phyloP scores from a whole-genome alignment of 2,329 filamentous ascomycete genomes.

The Sporothrix mexicana region DNA sequence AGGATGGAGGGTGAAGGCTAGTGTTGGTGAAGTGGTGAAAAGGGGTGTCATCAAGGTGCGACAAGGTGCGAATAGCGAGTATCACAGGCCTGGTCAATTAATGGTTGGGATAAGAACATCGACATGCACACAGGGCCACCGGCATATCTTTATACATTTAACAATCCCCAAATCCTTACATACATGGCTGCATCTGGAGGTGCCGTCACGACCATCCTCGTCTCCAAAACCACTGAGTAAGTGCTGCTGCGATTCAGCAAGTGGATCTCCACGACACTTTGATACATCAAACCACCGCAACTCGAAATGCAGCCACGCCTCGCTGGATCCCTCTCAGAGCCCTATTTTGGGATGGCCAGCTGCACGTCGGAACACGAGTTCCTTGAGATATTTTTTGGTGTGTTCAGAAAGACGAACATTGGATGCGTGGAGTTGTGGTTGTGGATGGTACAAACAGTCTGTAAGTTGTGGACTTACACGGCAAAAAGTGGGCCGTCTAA shows the following conservation, averaged over 20 bases:
- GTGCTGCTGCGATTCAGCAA: conserved; percentile 11
- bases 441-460: not conserved
- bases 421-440: not conserved
- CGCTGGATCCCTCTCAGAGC: not conserved
- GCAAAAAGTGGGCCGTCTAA: not conserved
- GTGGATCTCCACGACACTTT: not conserved
- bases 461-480: conserved; percentile 7
- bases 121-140: too few species aligned
- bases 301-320: not conserved
- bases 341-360: not conserved
- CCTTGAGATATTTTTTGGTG: not conserved
- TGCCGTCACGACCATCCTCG: not conserved
- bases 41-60: not conserved
- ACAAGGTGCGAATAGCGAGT: not conserved
- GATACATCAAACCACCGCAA: not conserved
- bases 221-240: not conserved
- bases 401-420: not conserved
- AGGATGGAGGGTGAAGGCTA: not conserved
- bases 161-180: not conserved
- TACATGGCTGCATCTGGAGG: not conserved
- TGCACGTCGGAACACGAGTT: conserved; percentile 12
- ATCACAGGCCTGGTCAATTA: not conserved
- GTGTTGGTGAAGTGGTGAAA: not conserved
- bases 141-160: not conserved
- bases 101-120: not conserved